phyloP scores from a whole-genome alignment of 2,329 filamentous ascomycete species.

The Ascochyta clinopodiicola region DNA sequence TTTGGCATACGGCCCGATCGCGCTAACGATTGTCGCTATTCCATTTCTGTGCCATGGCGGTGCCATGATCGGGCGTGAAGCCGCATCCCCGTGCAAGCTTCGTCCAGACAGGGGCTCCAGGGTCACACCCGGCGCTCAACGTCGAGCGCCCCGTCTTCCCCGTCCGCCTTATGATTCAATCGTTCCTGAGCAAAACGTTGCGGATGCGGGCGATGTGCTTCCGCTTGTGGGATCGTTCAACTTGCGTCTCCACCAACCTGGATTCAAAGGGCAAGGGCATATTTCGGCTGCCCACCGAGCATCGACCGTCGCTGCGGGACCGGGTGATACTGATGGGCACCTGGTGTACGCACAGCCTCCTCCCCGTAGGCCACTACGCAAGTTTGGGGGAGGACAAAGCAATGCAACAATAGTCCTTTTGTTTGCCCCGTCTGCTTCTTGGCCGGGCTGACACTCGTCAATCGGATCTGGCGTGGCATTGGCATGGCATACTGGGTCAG shows the following conservation, averaged over 20 bases:
- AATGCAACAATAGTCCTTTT: slow-evolving; percentile 15
- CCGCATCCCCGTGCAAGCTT: slow-evolving; percentile 22
- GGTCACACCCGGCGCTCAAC: slow-evolving; percentile 24
- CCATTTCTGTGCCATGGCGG: slow-evolving; percentile 17
- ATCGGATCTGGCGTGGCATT: slow-evolving; percentile 4
- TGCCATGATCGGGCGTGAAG: slow-evolving; percentile 4
- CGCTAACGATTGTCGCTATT: slow-evolving; percentile 19
- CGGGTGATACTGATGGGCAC: slow-evolving; percentile 11
- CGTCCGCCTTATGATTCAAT: slow-evolving; percentile 32
- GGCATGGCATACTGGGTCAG: slow-evolving; percentile 1
- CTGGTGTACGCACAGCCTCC: slow-evolving; percentile 5
- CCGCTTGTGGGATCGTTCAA: slow-evolving; percentile 29
- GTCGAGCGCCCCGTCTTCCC: slow-evolving; percentile 32
- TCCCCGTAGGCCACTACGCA: not conserved
- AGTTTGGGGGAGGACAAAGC: slow-evolving; percentile 10
- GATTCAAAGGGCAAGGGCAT: slow-evolving; percentile 15
- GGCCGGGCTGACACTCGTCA: slow-evolving; percentile 7
- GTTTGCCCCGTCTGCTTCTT: slow-evolving; percentile 5
- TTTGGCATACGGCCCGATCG: slow-evolving; percentile 36
- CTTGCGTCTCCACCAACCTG: slow-evolving; percentile 25
- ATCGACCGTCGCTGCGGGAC: slow-evolving; percentile 10
- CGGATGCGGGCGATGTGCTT: slow-evolving; percentile 27
- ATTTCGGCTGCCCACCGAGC: slow-evolving; percentile 4
- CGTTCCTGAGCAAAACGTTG: slow-evolving; percentile 25
- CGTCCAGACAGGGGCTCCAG: slow-evolving; percentile 13